Conservation (phyloP, 2,329 filamentous ascomycete genomes). For the Plectosphaerella sp. region DNA sequence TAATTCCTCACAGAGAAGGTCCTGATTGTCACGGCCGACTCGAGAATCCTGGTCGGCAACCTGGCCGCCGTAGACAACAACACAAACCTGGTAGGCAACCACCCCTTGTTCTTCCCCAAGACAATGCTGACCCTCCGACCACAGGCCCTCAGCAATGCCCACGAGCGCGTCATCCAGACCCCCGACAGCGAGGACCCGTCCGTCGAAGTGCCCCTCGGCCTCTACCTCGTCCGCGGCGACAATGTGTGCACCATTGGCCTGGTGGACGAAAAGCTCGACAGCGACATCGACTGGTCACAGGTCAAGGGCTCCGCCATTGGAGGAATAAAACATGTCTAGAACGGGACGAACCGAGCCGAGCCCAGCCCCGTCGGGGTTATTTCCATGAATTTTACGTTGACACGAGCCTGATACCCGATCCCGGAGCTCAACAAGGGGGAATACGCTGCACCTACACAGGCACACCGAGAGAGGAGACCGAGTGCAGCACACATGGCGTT, state of each 20-base stretch:
- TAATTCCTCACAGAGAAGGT: constrained; percentile 70
- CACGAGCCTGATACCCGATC: constrained; percentile 4
- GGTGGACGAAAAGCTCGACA: constrained; percentile 85
- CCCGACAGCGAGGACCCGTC: constrained; percentile 79
- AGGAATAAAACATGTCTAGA: constrained; percentile 69
- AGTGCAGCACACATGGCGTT: constrained; percentile 9
- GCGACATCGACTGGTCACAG: constrained; percentile 86
- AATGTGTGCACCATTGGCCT: constrained; percentile 89
- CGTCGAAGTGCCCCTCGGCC: constrained; percentile 73
- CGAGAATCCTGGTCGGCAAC: constrained; percentile 77
- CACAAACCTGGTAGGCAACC: constrained; percentile 68
- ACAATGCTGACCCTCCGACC: background rate
- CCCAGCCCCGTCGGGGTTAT: background rate
- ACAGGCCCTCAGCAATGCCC: constrained; percentile 72
- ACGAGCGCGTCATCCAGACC: constrained; percentile 86
- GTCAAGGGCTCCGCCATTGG: constrained; percentile 83
- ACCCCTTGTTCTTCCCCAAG: background rate
- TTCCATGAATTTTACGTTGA: constrained; percentile 4
- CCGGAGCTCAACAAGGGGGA: background rate
- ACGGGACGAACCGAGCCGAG: background rate
- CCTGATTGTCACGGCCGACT: constrained; percentile 86
- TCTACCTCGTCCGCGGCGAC: constrained; percentile 91
- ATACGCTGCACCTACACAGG: constrained; percentile 2
- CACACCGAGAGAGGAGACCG: too few species aligned
- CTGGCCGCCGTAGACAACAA: constrained; percentile 84